phyloP scores from a whole-genome alignment of 2,329 filamentous ascomycete species.

The Arthrinium phaeospermum region DNA sequence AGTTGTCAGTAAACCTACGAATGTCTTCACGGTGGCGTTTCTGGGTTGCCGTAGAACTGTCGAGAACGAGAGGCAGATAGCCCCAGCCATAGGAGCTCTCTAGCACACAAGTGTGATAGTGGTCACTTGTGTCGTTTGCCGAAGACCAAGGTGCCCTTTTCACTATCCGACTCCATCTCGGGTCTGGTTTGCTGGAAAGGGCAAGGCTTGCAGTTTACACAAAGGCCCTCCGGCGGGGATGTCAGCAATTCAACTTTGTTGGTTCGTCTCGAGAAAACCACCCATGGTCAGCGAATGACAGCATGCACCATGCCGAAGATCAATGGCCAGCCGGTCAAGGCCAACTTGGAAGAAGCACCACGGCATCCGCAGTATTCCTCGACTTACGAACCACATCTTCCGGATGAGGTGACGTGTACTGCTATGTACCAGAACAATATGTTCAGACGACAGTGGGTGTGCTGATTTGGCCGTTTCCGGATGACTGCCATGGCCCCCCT shows the following conservation, averaged over 20 bases:
- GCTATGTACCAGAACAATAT: background rate
- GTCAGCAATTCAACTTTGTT: background rate
- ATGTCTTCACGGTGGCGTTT: background rate
- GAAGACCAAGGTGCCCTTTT: background rate
- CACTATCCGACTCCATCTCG: background rate
- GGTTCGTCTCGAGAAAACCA: background rate
- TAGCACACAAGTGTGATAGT: background rate
- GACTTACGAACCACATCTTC: background rate
- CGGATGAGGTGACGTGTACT: background rate
- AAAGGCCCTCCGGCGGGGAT: background rate
- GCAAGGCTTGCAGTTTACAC: background rate
- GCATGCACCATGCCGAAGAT: background rate
- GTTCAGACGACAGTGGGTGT: background rate
- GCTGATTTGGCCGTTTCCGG: background rate
- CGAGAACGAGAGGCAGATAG: background rate
- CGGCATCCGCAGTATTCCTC: background rate
- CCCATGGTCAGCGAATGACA: background rate
- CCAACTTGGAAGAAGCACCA: conserved; percentile 1
- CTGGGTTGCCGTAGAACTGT: background rate
- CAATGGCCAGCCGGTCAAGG: background rate
- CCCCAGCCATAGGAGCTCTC: background rate
- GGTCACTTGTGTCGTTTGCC: background rate
- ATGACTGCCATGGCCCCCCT: background rate
- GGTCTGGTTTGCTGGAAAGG: conserved; percentile 5
- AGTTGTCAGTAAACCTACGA: background rate